phyloP scores from a whole-genome alignment of 495 filamentous ascomycete species.

The Penicillium mononematosum region DNA sequence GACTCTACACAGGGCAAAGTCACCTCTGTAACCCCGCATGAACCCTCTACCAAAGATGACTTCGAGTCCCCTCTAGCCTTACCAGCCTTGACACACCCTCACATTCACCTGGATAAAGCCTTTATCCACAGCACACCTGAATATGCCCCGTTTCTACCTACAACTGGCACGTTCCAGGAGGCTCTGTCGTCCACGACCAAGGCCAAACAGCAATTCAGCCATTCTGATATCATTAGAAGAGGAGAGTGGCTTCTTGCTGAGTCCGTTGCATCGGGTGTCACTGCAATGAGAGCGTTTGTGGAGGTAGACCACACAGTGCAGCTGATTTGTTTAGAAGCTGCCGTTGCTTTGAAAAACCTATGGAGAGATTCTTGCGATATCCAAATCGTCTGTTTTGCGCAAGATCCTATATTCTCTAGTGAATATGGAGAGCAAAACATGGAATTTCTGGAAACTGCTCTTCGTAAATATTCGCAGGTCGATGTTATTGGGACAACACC shows the following conservation, averaged over 20 bases:
- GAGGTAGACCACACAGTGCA: constrained; percentile 67
- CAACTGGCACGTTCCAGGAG: constrained; percentile 62
- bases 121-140: constrained; percentile 60
- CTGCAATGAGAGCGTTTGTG: constrained; percentile 69
- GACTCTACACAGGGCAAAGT: constrained; percentile 35
- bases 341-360: constrained; percentile 54
- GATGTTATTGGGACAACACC: constrained; percentile 68
- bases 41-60: constrained; percentile 8
- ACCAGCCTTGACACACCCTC: constrained; percentile 69
- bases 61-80: constrained; percentile 27
- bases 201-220: constrained; percentile 62
- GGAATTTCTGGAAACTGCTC: constrained; percentile 49
- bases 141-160: constrained; percentile 59
- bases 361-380: constrained; percentile 57
- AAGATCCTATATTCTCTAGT: constrained; percentile 65
- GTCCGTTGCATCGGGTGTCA: constrained; percentile 65
- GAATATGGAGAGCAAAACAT: constrained; percentile 46
- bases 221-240: constrained; percentile 58
- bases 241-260: constrained; percentile 67
- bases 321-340: constrained; percentile 57
- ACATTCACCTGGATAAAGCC: constrained; percentile 75
- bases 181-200: constrained; percentile 59
- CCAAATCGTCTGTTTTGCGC: constrained; percentile 73
- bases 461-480: constrained; percentile 36
- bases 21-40: constrained; percentile 35